A percentile compares a stretch with the other conserved stretches of the same genome.
Conservation (phyloP, 768 basidiomycete genomes). For the Mycena polygramma region DNA sequence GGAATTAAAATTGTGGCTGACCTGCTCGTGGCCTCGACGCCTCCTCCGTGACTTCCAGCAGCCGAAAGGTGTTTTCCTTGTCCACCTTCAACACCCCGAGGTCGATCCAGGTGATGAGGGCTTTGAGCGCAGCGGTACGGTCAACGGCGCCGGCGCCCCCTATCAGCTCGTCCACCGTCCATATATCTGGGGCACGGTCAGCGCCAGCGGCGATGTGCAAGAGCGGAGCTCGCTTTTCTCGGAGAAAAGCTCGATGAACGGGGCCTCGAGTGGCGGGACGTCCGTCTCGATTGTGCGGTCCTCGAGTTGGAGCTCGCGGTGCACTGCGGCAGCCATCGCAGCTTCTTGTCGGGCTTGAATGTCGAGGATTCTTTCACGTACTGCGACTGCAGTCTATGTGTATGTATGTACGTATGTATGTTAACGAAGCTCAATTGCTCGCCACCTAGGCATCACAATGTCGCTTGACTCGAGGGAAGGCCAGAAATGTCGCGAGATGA, state of each 20-base stretch:
- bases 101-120: slow-evolving; percentile 87
- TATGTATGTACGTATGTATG: slow-evolving; percentile 73
- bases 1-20: slow-evolving; percentile 1
- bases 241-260: slow-evolving; percentile 89
- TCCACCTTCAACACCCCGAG: slow-evolving; percentile 84
- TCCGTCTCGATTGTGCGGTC: slow-evolving; percentile 84
- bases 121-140: slow-evolving; percentile 74
- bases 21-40: slow-evolving; percentile 46
- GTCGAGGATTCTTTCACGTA: slow-evolving; percentile 82
- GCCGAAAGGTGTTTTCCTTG: slow-evolving; percentile 66
- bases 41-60: slow-evolving; percentile 75
- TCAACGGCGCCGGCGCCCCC: slow-evolving; percentile 75
- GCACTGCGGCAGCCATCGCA: slow-evolving; percentile 92
- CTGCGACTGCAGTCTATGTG: slow-evolving; percentile 73
- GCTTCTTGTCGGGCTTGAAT: slow-evolving; percentile 93
- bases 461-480: slow-evolving; percentile 82
- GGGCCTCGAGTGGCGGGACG: slow-evolving; percentile 91
- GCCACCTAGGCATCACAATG: slow-evolving; percentile 87
- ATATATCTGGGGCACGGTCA: slow-evolving; percentile 62
- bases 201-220: background rate
- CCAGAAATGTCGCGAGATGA: slow-evolving; percentile 97
- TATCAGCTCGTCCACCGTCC: slow-evolving; percentile 80
- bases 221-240: slow-evolving; percentile 63
- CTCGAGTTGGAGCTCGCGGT: slow-evolving; percentile 83
- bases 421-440: too few relatives aligned